Evolutionary conservation across 2,329 filamentous ascomycete species (phyloP), one percentile per base, ranked within the genome.

Genomic region (Aspergillus hiratsukae): DNA sequence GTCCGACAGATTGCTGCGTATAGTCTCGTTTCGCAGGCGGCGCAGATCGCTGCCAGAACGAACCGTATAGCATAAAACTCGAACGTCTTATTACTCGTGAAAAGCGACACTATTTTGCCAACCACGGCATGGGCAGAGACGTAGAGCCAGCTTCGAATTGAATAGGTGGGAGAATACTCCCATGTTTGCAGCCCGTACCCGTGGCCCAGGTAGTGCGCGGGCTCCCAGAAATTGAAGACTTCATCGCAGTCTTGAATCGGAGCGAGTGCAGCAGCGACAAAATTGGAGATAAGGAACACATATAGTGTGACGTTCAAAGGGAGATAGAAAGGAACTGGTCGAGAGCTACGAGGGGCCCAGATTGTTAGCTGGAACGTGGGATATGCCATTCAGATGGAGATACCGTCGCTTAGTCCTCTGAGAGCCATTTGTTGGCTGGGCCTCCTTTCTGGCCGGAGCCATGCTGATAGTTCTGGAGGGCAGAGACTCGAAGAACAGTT

Each of bases 141-240:
- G 69, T 99, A 99, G 23, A 91, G 80, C 94, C 94, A 99, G 76
- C 91, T 97, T 61, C 94, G 87, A 65, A 99, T 97, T 51, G 91
- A 90, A 75, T 89, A 97, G 56, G 93, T 87, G 4, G 94, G 94
- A 0, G 93, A 96, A 76, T 97, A 99, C 75, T 99, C 94, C 94
- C 94, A 99, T 1, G 94, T 99, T 77, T 99, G 92, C 51, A 97
- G 81, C 41, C 93, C 94, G 69, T 96, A 93, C 66, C 90, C 90
- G 78, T 97, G 91, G 57, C 86, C 88, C 28, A 99, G 83, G 74
- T 97, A 99, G 75, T 99, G 94, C 0, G 92, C 86, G 0, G 94
- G 93, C 68, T 99, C 94, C 91, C 93, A 99, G 79, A 96, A 99
- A 73, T 99, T 99, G 82, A 96, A 99, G 10, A 93, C 93, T 78